These are phyloP conservation scores for Entomortierella chlamydospora DNA, from an alignment of 192 early-diverging fungal genomes.

Conservation along the genomic window DNA sequence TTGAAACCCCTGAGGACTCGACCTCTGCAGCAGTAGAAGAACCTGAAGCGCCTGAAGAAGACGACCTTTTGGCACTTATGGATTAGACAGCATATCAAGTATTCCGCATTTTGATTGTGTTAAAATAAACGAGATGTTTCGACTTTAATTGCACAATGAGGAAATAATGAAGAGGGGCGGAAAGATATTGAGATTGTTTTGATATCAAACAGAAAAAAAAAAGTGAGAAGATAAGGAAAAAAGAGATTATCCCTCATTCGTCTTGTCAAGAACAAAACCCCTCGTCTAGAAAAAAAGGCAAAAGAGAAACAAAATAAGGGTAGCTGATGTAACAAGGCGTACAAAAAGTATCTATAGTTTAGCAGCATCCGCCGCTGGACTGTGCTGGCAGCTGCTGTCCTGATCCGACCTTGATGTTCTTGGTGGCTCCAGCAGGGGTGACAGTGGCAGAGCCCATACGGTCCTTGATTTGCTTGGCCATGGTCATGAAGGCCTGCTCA, in stretches of 20 bases:
- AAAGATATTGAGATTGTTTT: too few species aligned
- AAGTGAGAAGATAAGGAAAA: too few species aligned
- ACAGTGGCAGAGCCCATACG: slow-evolving; percentile 71
- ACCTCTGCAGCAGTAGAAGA: slow-evolving; percentile 4
- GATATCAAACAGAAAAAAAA: too few species aligned
- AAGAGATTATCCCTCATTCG: not conserved
- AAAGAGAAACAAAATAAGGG: not conserved
- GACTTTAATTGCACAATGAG: too few species aligned
- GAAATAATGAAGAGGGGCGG: too few species aligned
- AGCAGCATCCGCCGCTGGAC: slow-evolving; percentile 65
- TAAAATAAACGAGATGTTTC: not conserved
- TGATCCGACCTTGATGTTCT: slow-evolving; percentile 64
- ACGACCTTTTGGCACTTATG: slow-evolving; percentile 47
- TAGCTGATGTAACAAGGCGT: not conserved
- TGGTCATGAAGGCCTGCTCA: slow-evolving; percentile 99
- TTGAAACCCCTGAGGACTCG: slow-evolving; percentile 1
- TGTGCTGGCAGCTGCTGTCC: slow-evolving; percentile 63
- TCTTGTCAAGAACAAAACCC: not conserved
- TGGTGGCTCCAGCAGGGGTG: slow-evolving; percentile 57
- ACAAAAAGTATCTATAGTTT: slow-evolving; percentile 8
- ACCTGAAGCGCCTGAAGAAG: slow-evolving; percentile 19
- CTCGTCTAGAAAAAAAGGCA: not conserved
- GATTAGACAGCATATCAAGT: slow-evolving; percentile 8
- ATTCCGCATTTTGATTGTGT: not conserved
- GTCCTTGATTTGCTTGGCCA: slow-evolving; percentile 99